Base-by-base conservation (phyloP, 495 filamentous ascomycete species). In the Xylaria palmicola region DNA sequence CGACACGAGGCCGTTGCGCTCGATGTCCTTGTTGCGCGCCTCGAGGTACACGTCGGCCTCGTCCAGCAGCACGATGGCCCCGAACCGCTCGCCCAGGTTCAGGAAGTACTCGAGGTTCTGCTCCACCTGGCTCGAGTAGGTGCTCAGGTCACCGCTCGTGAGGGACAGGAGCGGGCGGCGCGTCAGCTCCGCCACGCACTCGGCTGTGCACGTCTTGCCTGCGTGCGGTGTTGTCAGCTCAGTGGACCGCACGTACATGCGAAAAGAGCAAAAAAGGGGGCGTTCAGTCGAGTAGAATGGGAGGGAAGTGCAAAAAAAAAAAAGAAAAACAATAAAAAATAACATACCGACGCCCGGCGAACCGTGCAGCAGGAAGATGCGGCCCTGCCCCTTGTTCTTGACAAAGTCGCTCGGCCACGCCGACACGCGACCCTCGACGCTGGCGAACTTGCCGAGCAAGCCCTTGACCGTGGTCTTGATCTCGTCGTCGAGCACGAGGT, bases 1-100 rank as follows among this genome's bases (percentile, higher is more conserved):
- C 57, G 85, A 88, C 19, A 93, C 90, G 0, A 93, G 79, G 1
- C 88, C 87, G 66, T 93, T 93, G 55, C 90, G 83, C 64, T 84
- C 81, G 62, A 93, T 84, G 64, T 93, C 88, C 61, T 85, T 80
- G 37, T 87, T 81, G 17, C 90, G 86, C 54, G 86, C 81, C 75
- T 92, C 90, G 4, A 79, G 72, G 66, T 74, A 79, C 24, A 79
- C 77, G 56, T 79, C 77, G 4, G 76, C 77, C 52, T 79, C 77
- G 66, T 79, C 75, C 9, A 78, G 65, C 1, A 78, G 65, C 15
- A 79, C 70, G 15, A 79, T 67, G 15, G 72, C 75, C 9, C 75
- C 77, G 68, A 73, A 79, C 7, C 75, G 73, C 62, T 78, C 72
- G 48, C 73, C 74, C 2, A 79, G 70, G 9, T 64, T 32, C 1